Evolutionary conservation across 345 rosid genomes (phyloP).

Genomic region (Zanthoxylum bungeanum): DNA sequence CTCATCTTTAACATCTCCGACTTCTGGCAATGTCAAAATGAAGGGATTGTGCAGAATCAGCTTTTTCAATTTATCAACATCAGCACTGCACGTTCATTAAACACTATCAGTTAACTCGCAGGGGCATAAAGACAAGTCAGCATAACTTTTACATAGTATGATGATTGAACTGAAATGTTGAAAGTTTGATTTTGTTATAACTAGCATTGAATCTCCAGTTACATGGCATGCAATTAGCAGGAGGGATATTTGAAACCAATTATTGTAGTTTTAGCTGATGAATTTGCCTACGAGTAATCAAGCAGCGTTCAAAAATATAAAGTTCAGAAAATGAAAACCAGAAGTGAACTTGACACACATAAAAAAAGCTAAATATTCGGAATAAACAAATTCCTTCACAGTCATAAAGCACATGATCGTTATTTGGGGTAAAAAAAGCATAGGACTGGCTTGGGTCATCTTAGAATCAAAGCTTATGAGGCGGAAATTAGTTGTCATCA

Average conservation of each 20-base stretch:
- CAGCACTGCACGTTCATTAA: constrained; percentile 48
- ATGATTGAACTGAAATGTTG: not conserved
- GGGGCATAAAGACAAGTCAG: not conserved
- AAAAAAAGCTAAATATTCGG: not conserved
- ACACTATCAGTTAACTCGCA: not conserved
- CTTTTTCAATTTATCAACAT: constrained; percentile 87
- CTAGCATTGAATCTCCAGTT: not conserved
- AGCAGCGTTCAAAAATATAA: no score
- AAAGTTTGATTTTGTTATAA: not conserved
- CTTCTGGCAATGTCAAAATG: constrained; percentile 74
- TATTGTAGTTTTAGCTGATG: not conserved
- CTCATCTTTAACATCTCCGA: constrained; percentile 63
- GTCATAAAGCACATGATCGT: not conserved
- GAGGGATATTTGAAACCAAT: not conserved
- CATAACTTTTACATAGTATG: not conserved
- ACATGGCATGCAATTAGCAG: not conserved
- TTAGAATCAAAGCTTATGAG: not conserved
- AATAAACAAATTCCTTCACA: not conserved
- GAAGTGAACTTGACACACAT: not conserved
- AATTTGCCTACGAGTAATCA: not conserved
- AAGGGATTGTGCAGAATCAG: constrained; percentile 80
- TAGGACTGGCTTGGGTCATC: not conserved
- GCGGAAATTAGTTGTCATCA: not conserved
- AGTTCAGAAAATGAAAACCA: not conserved
- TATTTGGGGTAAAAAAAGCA: not conserved